These are phyloP conservation scores for Diddensiella caesifluorescens DNA, from an alignment of 805 yeast genomes.

Conservation along the genomic window DNA sequence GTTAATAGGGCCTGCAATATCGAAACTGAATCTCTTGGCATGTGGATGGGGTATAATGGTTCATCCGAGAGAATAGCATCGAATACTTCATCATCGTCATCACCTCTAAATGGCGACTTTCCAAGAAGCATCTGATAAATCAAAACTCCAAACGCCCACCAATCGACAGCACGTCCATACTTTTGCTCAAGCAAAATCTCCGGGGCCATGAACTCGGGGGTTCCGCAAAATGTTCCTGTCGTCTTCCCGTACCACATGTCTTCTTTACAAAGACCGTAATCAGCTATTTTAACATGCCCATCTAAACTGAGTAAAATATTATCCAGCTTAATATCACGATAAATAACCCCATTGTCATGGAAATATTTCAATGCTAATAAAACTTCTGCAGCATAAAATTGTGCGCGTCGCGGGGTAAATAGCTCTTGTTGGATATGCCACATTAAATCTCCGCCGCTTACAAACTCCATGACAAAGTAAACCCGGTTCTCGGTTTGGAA, in stretches of 20 bases:
- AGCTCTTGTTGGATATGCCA: constrained; percentile 96
- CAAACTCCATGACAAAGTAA: constrained; percentile 97
- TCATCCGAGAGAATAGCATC: constrained; percentile 96
- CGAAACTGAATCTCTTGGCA: constrained; percentile 95
- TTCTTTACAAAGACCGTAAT: constrained; percentile 95
- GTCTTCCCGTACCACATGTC: constrained; percentile 80
- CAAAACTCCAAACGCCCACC: constrained; percentile 99
- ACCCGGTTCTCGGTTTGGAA: constrained; percentile 97
- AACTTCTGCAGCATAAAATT: constrained; percentile 96
- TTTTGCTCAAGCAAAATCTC: constrained; percentile 91
- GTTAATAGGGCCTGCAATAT: constrained; percentile 86
- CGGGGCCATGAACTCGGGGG: constrained; percentile 99
- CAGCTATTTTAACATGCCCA: constrained; percentile 96
- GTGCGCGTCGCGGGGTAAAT: constrained; percentile 85
- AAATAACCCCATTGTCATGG: constrained; percentile 93
- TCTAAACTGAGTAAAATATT: constrained; percentile 81
- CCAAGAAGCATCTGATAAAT: constrained; percentile 94
- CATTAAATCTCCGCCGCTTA: constrained; percentile 98
- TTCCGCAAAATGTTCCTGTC: constrained; percentile 95
- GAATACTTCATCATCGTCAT: constrained; percentile 93
- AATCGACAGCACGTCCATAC: constrained; percentile 91
- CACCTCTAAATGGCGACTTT: constrained; percentile 96
- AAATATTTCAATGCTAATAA: constrained; percentile 83
- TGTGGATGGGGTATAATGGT: constrained; percentile 92
- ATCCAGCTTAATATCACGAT: constrained; percentile 93